Base-by-base conservation (phyloP, 305 asterid genomes). In the Fraxinus greggii region DNA sequence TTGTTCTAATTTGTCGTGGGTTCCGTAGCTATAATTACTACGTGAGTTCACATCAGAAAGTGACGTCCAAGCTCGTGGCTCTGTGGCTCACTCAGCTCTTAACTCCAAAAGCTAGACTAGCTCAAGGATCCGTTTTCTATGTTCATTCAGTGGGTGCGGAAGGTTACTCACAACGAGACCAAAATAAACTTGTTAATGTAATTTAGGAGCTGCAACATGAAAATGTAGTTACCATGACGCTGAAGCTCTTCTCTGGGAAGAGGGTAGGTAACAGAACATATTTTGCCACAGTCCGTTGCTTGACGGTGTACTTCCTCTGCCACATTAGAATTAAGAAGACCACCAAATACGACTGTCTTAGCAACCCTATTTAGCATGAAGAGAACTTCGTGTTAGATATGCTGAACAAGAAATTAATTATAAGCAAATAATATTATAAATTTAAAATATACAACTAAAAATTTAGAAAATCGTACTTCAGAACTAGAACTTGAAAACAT, bases 281-380 rank as follows among this genome's bases (percentile, higher is more conserved):
- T 87, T 19, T 93, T 83, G 78, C 98, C 99, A 85, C 89, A 84
- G 86, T 89, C 86, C 83, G 80, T 86, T 9, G 97, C 97, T 79
- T 79, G 83, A 79, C 83, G 89, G 84, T 94, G 97, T 88, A 92
- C 97, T 83, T 93, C 97, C 84, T 90, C 90, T 17, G 93, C 97
- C 97, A 94, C 92, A 63, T 89, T 90, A 82, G 75, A 87, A 85
- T 82, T 82, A 79, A 90, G 88, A 85, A 93, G 96, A 83, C 97
- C 93, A 61, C 99, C 99, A 77, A 94, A 84, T 88, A 96, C 82
- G 81, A 93, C 97, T 1, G 97, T 96, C 91, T 86, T 94, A 77
- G 98, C 97, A 82, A 93, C 95, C 96, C 99, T 96, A 91, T 88
- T 90, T 76, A 81, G 56, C 81, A 86, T 76, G 51, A 83, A 51